Evolutionary conservation across 176 grass and related monocot genomes (phyloP), one percentile per base, ranked within the genome.

Genomic region (bread wheat (Triticum aestivum)): DNA sequence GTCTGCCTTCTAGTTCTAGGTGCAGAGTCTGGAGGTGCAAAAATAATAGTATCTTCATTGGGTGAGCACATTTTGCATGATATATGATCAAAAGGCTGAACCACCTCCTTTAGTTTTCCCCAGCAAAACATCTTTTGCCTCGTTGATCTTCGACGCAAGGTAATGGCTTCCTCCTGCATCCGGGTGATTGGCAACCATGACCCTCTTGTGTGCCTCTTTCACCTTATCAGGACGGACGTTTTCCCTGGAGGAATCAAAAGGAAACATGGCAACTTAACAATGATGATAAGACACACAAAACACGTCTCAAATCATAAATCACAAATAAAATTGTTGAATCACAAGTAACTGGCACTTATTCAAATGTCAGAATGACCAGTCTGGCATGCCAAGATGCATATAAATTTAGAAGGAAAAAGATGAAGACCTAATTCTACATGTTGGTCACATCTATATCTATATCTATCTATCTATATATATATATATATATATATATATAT

Each of bases 141-240:
- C 97, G 3, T 96, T 96, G 32, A 99, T 96, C 86, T 99, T 99
- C 11, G 94, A 96, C 79, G 97, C 92, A 69, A 99, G 91, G 86
- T 99, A 96, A 90, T 99, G 82, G 78, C 92, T 99, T 44, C 94
- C 97, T 49, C 97, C 92, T 0, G 94, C 97, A 78, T 99, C 94
- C 0, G 92, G 97, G 91, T 99, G 97, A 79, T 99, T 99, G 8
- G 94, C 94, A n/a, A 99, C 92, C 97, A 99, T 96, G 20, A 99
- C 94, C 87, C 91, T 96, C 80, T 90, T 99, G 61, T 96, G 94
- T 2, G 93, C 92, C 85, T 96, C 94, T 92, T 99, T 99, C 11
- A 98, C 87, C 90, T 98, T 98, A 63, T 98, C 97, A 81, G 87
- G 83, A 49, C 84, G 86, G 33, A 81, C 82, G 52, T 73, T 85